phyloP scores from a whole-genome alignment of 164 flowering plant species.

The Malania oleifera region DNA sequence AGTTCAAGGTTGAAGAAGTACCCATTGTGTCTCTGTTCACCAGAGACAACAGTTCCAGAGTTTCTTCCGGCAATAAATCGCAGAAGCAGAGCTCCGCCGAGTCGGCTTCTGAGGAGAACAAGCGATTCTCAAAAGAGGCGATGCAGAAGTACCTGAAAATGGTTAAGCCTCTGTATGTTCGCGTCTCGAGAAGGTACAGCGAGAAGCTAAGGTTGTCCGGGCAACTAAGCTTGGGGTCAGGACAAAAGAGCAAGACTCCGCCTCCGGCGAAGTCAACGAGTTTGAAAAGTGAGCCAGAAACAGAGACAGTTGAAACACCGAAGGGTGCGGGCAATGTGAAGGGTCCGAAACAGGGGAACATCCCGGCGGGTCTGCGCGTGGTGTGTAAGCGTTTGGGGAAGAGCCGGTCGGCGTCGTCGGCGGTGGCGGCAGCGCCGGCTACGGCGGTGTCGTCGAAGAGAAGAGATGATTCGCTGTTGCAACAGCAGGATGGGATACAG shows the following conservation, averaged over 20 bases:
- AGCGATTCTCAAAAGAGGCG: constrained; percentile 39
- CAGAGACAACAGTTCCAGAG: constrained; percentile 45
- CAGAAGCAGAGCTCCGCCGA: constrained; percentile 25
- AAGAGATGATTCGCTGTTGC: constrained; percentile 75
- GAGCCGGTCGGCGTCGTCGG: constrained; percentile 64
- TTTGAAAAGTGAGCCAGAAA: constrained; percentile 8
- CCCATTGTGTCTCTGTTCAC: constrained; percentile 61
- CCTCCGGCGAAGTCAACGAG: constrained; percentile 7
- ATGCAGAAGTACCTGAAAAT: constrained; percentile 70
- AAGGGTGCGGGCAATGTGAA: constrained; percentile 10
- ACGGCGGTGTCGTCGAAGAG: constrained; percentile 23
- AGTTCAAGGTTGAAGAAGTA: constrained; percentile 74
- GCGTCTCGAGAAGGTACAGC: constrained; percentile 54
- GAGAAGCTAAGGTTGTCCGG: constrained; percentile 49
- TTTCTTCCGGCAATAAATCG: constrained; percentile 12
- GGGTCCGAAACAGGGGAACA: constrained; percentile 33
- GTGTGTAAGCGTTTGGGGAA: constrained; percentile 73
- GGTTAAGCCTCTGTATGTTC: constrained; percentile 73
- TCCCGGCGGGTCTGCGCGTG: constrained; percentile 51
- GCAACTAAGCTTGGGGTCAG: constrained; percentile 23
- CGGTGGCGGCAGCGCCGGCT: constrained; percentile 32
- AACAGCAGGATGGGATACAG: constrained; percentile 87
- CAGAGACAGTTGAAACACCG: constrained; percentile 3
- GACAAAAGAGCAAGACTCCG: not conserved
- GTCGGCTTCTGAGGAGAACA: constrained; percentile 29